Evolutionary conservation across 768 basidiomycete species (phyloP), one percentile per base, ranked within the genome.

Genomic region (Ephemerocybe angulata): DNA sequence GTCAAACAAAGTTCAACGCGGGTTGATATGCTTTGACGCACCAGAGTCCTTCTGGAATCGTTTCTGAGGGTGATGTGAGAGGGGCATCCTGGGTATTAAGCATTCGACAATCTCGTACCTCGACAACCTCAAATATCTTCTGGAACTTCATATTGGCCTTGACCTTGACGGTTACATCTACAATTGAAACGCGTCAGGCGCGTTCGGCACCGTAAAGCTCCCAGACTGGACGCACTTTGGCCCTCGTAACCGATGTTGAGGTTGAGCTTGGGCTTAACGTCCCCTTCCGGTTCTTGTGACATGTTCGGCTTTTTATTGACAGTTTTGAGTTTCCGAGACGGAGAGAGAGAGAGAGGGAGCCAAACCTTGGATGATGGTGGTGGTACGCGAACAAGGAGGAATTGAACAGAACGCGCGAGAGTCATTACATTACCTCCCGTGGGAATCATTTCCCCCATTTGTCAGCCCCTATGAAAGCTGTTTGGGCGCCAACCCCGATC

Each of bases 191-290:
- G 24, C 31, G 54, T 44, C 43, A 49, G 17, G 13, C 42, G 11
- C 42, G 25, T 28, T 50, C 40, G 4, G 33, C 46, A 3, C 28
- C 28, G 25, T 27, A 27, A 21, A 11, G 19, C 8, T 4, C 17
- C 15, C 30, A 11, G 40, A 22, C 24, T 60, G 54, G 41, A 62
- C 78, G 60, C 38, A 87, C 86, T 73, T 52, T 71, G 69, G 15
- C 79, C 81, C 53, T 86, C 84, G 55, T 76, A 82, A 31, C 67
- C 65, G 60, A 88, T 73, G 50, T 72, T 70, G n/a, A 88, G 67
- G 65, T 82, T 85, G 44, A 88, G 72, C 60, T 88, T 88, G 15
- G 87, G 86, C 66, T 88, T 88, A 24, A 83, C 80, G 53, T 88
- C 86, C 46, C 68, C 72, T 40, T 65, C 65, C 60, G 82, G 54